These are phyloP conservation scores for Podaxis mareebaensis DNA, from an alignment of 768 basidiomycete species.

Conservation along the genomic window DNA sequence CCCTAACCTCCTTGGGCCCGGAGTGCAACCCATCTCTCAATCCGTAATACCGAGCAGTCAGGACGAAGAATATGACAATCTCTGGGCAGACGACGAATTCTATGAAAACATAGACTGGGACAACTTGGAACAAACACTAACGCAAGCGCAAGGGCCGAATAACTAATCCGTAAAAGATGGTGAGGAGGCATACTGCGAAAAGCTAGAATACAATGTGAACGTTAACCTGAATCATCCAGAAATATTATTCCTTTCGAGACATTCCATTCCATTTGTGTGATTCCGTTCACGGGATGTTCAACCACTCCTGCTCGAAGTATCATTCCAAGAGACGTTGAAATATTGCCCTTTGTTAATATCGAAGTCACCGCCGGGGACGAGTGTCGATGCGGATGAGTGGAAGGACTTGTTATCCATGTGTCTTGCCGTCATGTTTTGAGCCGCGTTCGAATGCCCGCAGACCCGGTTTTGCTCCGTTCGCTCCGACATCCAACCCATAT, in stretches of 20 bases:
- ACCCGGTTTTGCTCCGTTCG: background rate
- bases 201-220: background rate
- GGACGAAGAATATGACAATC: slow-evolving; percentile 36
- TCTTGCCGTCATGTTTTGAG: background rate
- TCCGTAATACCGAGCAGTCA: slow-evolving; percentile 19
- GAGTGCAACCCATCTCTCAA: slow-evolving; percentile 8
- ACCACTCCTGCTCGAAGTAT: background rate
- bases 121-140: slow-evolving; percentile 26
- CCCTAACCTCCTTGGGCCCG: background rate
- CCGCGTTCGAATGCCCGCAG: slow-evolving; percentile 1
- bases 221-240: background rate
- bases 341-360: background rate
- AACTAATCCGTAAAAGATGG: background rate
- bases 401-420: background rate
- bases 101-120: slow-evolving; percentile 39
- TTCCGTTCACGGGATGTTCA: background rate
- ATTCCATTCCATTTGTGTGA: background rate
- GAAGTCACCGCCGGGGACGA: background rate
- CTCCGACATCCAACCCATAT: slow-evolving; percentile 8
- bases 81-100: slow-evolving; percentile 47
- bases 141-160: slow-evolving; percentile 18
- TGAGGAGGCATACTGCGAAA: background rate
- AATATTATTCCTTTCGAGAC: background rate
- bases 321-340: background rate
- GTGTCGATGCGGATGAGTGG: background rate